These are phyloP conservation scores for Gypsophila paniculata DNA, from an alignment of 179 eudicot genomes.

Conservation along the genomic window DNA sequence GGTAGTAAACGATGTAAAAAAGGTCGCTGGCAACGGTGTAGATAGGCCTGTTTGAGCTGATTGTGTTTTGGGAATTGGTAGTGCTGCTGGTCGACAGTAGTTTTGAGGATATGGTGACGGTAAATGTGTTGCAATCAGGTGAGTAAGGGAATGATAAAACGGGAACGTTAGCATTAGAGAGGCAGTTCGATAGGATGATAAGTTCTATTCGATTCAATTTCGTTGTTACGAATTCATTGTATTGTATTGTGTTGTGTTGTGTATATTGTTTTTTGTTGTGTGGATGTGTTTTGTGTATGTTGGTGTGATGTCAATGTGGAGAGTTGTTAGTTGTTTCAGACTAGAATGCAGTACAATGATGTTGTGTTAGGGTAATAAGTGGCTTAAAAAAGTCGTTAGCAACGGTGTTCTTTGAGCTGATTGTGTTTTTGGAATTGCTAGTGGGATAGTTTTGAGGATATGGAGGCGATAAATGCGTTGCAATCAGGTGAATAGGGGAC, in stretches of 20 bases:
- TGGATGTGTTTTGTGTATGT: no score
- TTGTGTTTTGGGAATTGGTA: not conserved
- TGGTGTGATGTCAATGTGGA: no score
- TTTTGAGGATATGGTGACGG: not conserved
- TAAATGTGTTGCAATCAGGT: not conserved
- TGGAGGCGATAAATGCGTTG: not conserved
- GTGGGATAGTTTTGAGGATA: not conserved
- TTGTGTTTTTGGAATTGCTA: not conserved
- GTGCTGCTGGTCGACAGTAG: no score
- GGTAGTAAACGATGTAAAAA: not conserved
- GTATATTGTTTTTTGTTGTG: no score
- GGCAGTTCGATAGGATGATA: no score
- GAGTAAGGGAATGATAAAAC: not conserved
- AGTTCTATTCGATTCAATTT: not conserved
- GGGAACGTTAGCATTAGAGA: no score
- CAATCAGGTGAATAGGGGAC: not conserved
- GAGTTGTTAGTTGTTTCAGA: not conserved
- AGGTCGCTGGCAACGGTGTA: not conserved
- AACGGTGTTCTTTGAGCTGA: not conserved
- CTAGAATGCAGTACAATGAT: not conserved
- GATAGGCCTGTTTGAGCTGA: not conserved
- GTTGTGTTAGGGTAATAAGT: not conserved
- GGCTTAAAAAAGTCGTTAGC: not conserved
- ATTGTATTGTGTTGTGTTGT: not conserved
- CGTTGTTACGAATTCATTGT: no score